phyloP scores from a whole-genome alignment of 1,284 basidiomycete genomes.

The Bothia castanella region DNA sequence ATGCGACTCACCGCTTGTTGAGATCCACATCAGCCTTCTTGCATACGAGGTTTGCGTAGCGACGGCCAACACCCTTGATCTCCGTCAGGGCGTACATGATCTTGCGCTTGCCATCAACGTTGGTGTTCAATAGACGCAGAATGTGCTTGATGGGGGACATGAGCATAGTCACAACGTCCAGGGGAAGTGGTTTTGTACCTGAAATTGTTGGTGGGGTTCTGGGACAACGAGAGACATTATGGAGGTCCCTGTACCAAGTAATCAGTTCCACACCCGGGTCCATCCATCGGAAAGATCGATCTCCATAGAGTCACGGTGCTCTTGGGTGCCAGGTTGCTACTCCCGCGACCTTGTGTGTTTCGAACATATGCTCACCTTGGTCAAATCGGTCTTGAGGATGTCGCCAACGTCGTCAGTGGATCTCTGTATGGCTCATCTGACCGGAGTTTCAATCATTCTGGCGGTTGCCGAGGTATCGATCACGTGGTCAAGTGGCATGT shows the following conservation, averaged over 20 bases:
- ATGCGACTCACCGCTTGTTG: slow-evolving; percentile 85
- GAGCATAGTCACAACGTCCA: neutral
- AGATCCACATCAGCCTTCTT: slow-evolving; percentile 99
- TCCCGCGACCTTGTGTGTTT: neutral
- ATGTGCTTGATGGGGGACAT: slow-evolving; percentile 65
- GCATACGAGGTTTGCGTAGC: slow-evolving; percentile 99
- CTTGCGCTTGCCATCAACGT: slow-evolving; percentile 99
- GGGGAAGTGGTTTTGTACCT: slow-evolving; percentile 44
- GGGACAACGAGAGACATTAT: slow-evolving; percentile 92
- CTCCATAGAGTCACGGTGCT: neutral
- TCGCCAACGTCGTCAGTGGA: slow-evolving; percentile 15
- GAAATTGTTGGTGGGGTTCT: slow-evolving; percentile 90
- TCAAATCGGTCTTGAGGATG: slow-evolving; percentile 19
- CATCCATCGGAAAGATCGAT: slow-evolving; percentile 21
- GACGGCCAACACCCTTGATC: slow-evolving; percentile 99
- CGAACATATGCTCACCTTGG: slow-evolving; percentile 25
- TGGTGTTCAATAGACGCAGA: slow-evolving; percentile 98
- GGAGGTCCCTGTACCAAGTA: slow-evolving; percentile 13
- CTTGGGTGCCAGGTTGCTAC: neutral
- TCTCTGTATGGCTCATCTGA: neutral
- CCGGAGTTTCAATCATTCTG: slow-evolving; percentile 27
- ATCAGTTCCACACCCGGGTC: slow-evolving; percentile 21
- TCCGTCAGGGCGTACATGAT: slow-evolving; percentile 97
- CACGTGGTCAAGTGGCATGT: slow-evolving; percentile 28
- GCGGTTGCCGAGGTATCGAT: slow-evolving; percentile 23